These are phyloP conservation scores for Boletus tomentosulus DNA, from an alignment of 768 basidiomycete species.

Conservation along the genomic window DNA sequence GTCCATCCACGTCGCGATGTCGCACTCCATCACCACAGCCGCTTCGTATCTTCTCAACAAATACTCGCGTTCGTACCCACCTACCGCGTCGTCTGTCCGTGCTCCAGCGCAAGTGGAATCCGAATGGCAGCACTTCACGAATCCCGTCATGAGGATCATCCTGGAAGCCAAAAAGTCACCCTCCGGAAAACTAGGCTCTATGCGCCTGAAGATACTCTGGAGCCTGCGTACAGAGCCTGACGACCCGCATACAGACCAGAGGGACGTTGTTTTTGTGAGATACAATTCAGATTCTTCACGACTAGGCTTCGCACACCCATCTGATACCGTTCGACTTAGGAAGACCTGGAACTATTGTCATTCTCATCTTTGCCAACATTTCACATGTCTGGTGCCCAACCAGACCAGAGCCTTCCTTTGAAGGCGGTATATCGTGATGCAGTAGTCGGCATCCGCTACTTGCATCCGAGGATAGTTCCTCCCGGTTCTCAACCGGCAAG, in stretches of 20 bases:
- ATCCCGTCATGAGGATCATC: slow-evolving; percentile 59
- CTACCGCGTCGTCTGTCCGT: slow-evolving; percentile 2
- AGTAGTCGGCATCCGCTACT: slow-evolving; percentile 71
- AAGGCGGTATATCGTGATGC: slow-evolving; percentile 77
- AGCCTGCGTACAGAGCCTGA: slow-evolving; percentile 39
- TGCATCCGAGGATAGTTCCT: slow-evolving; percentile 42
- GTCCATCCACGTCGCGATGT: slow-evolving; percentile 12
- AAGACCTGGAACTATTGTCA: slow-evolving; percentile 70
- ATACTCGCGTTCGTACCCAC: slow-evolving; percentile 62
- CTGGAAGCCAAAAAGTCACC: slow-evolving; percentile 56
- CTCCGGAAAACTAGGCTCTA: slow-evolving; percentile 53
- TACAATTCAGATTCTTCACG: not conserved
- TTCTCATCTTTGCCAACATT: slow-evolving; percentile 49
- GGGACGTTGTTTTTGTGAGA: slow-evolving; percentile 66
- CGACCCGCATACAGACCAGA: slow-evolving; percentile 39
- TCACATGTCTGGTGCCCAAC: slow-evolving; percentile 28
- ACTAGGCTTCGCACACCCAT: not conserved
- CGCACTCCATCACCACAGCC: slow-evolving; percentile 48
- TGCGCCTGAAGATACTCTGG: slow-evolving; percentile 66
- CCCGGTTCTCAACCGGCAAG: slow-evolving; percentile 31
- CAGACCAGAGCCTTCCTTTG: slow-evolving; percentile 59
- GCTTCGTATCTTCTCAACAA: slow-evolving; percentile 54
- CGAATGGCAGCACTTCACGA: slow-evolving; percentile 79
- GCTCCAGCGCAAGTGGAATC: slow-evolving; percentile 26
- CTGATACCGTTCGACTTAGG: slow-evolving; percentile 39